Evolutionary conservation across 225 moss, liverwort and hornwort species (phyloP), one percentile per base, ranked within the genome.

Genomic region (Polytrichum commune): DNA sequence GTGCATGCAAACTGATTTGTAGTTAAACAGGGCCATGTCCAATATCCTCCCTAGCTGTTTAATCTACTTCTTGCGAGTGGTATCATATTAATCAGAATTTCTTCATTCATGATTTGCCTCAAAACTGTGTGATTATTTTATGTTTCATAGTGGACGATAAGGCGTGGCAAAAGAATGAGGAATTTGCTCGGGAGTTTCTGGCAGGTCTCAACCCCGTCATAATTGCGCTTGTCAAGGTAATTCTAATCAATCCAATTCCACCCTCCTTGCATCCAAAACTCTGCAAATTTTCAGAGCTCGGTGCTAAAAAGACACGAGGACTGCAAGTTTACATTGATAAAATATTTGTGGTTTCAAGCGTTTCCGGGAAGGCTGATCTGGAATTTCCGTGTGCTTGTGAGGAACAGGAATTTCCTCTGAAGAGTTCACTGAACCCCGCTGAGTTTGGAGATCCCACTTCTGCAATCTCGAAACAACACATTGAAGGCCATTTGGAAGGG

Each of bases 371-470:
- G 35, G 8, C 35, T 35, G 35, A 35, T 8, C 35, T 8, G 10
- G 1, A 25, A 10, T 35, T 35, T 35, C 9, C 10, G n/a, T n/a
- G 19, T 53, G 54, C 2, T 19, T 73, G 20, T 23, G 64, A 7
- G 55, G n/a, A 26, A 38, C 79, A 92, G 92, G 72, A 82, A 27
- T 83, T 81, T 68, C 92, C 92, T 18, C 84, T 90, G 7, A 76
- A 64, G 72, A 83, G 90, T 46, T 18, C 29, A 4, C 71, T 89
- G 5, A 7, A 72, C 30, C 57, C 83, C 0, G 58, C 53, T 29
- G 19, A 74, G 1, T 91, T 72, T 25, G 26, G 33, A 1, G 25
- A 9, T 5, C 73, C 84, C 19, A 65, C 68, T 19, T 85, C 85
- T 30, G 76, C 81, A 20, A 78, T 85, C 60, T 70, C 75, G 25